Evolutionary conservation across 148 eudicot species (phyloP), one percentile per base, ranked within the genome.

Genomic region (Suaeda aralocaspica): DNA sequence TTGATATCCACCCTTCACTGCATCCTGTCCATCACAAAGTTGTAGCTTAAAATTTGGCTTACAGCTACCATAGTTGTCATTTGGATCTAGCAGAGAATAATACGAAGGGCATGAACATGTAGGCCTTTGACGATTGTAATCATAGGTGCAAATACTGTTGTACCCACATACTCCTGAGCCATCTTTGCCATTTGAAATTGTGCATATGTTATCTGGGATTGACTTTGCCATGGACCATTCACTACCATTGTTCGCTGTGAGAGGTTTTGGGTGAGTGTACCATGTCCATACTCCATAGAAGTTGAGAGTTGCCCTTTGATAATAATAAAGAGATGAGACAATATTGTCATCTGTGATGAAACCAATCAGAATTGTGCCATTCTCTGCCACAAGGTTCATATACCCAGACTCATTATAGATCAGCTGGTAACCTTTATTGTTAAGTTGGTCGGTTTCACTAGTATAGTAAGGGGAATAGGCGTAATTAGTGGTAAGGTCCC

Each of bases 111-210:
- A 81, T 31, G 67, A 29, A 72, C 78, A 81, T 10, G 19, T 61
- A 3, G 78, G 78, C 59, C 81, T 77, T 19, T 56, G 44, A 70
- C n/a, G 11, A 28, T 25, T 33, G 3, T 52, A 9, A 36, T 41
- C 31, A 44, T 67, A 67, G n/a, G 25, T 52, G 46, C 84, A 81
- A 30, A 81, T 70, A 69, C 53, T 77, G 70, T 81, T 81, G 56
- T 31, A 75, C 59, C 82, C 82, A 67, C 82, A 75, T 9, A 58
- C 66, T 51, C 72, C 79, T 26, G 28, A 6, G 50, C 19, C 22
- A 49, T 19, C 18, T 16, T 18, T 19, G 4, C 5, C 8, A n/a
- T 4, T 7, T 16, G 24, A 5, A 1, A 1, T 15, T 1, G 22
- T 49, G 19, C 83, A 80, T 18, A 80, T 80, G 62, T 80, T 59